Evolutionary conservation across 2,329 filamentous ascomycete species (phyloP), one percentile per base, ranked within the genome.

Genomic region (Pyrenochaeta sp.): DNA sequence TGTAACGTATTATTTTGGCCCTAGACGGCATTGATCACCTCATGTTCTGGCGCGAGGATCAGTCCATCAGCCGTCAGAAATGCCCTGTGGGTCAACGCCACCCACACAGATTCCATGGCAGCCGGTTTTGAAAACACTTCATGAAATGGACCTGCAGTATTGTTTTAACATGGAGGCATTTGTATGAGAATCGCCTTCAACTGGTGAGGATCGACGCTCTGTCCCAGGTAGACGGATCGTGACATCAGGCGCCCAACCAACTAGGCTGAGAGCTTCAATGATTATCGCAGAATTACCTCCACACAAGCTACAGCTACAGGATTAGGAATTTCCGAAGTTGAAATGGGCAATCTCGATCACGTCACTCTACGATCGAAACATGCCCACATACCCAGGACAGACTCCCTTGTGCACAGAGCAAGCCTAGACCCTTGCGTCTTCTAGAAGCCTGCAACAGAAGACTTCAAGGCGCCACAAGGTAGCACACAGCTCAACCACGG

Each of bases 381-480:
- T 47, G 15, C 3, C 30, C 27, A 47, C 46, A 9, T 34, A 24
- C 2, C 30, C 3, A 36, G 28, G 32, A 4, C 24, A 6, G 36
- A 42, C n/a, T 52, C 15, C 6, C 8, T 2, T 15, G 40, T 25
- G 56, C 60, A 60, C 54, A 52, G 54, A 48, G 44, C 61, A 50
- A 42, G 28, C 9, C 34, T 3, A 44, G 55, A 25, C 37, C 43
- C 48, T 39, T 27, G 51, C 50, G 48, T 22, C 49, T 64, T 65
- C 59, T 59, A 48, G 59, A 68, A 65, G 50, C 25, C 52, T 54
- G 58, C 50, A 42, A 49, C 55, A 42, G 56, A 63, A 62, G 56
- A 36, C 22, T n/a, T 50, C 34, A 40, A 46, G 12, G 25, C 43
- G 44, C 39, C 27, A 32, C 24, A 36, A 44, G 10, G 34, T 40